Evolutionary conservation across 2,329 filamentous ascomycete genomes (phyloP), one percentile per base, ranked within the genome.

Genomic region (Verticillium longisporum): DNA sequence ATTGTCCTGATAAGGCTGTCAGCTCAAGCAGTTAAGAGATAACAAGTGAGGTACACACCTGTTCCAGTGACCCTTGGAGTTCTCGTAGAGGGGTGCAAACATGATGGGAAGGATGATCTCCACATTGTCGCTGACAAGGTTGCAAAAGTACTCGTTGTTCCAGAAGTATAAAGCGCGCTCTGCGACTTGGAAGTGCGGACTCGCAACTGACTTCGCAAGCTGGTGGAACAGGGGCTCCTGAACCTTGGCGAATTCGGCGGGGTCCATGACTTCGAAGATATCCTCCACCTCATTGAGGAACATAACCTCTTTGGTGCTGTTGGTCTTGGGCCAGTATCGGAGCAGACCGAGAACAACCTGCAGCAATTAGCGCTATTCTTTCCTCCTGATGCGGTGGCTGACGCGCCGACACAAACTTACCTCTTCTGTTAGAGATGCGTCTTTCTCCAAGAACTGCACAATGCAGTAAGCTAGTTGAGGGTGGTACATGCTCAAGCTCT

Each of bases 141-240:
- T 99, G 82, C 95, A 99, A 78, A 99, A 99, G 75, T 99, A 99
- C 75, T 99, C 95, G 72, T 99, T 99, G 82, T 99, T 99, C 95
- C 95, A 99, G 80, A 99, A 99, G 78, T 99, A 99, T 33, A 99
- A 83, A 5, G 95, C 95, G 66, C 95, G 88, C 78, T 99, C 95
- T 18, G 95, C 95, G 62, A 99, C 95, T 81, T 99, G 95, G 80
- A 99, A 99, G 76, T 99, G 95, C 57, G 95, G 95, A 73, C 95
- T 99, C 57, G 95, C 94, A 53, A 99, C 95, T 2, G 95, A 98
- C 76, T 98, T 99, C 66, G 95, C 93, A 66, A 99, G 83, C 74
- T 99, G 95, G 69, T 97, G 92, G 82, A 99, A 99, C 45, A 99
- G 80, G 57, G 95, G 94, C 71, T 98, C 95, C 75, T 99, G 95